Percentiles rank a stretch among this genome's conserved stretches.
Conservation (phyloP, 345 rosid species). For the Arabidopsis suecica region DNA sequence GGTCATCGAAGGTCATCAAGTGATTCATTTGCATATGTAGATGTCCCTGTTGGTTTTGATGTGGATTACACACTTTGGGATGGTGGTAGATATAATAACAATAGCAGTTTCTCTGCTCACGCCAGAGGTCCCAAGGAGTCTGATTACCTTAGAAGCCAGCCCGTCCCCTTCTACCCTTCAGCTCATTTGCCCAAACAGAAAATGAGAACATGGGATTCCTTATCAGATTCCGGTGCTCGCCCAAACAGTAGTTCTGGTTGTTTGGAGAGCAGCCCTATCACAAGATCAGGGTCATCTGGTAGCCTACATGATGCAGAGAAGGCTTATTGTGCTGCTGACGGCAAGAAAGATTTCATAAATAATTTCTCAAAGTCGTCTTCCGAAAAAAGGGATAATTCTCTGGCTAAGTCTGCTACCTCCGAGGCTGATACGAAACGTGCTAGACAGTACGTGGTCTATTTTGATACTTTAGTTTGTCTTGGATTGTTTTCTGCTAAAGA, state of each 20-base stretch:
- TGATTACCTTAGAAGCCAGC: constrained; percentile 38
- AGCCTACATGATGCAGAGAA: constrained; percentile 55
- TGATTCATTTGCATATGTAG: constrained; percentile 85
- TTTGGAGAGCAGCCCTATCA: constrained; percentile 55
- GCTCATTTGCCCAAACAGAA: constrained; percentile 55
- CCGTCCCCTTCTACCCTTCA: constrained; percentile 53
- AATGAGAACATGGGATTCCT: constrained; percentile 60
- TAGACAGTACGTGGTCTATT: constrained; percentile 72
- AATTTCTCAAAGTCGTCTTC: constrained; percentile 56
- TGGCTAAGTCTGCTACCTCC: constrained; percentile 52
- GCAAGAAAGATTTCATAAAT: constrained; percentile 50
- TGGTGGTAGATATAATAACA: constrained; percentile 55
- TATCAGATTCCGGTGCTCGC: constrained; percentile 49
- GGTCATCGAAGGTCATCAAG: constrained; percentile 95
- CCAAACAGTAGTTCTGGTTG: constrained; percentile 50
- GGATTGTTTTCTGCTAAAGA: not conserved
- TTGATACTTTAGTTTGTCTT: not conserved
- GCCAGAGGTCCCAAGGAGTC: constrained; percentile 61
- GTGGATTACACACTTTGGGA: constrained; percentile 56
- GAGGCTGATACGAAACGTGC: constrained; percentile 73
- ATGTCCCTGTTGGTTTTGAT: constrained; percentile 56
- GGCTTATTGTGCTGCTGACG: constrained; percentile 46
- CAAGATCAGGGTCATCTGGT: constrained; percentile 54
- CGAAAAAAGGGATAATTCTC: constrained; percentile 42
- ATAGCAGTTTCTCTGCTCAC: constrained; percentile 48